Base-by-base conservation (phyloP, 1,139 yeast species). In the Schwanniomyces etchellsii region DNA sequence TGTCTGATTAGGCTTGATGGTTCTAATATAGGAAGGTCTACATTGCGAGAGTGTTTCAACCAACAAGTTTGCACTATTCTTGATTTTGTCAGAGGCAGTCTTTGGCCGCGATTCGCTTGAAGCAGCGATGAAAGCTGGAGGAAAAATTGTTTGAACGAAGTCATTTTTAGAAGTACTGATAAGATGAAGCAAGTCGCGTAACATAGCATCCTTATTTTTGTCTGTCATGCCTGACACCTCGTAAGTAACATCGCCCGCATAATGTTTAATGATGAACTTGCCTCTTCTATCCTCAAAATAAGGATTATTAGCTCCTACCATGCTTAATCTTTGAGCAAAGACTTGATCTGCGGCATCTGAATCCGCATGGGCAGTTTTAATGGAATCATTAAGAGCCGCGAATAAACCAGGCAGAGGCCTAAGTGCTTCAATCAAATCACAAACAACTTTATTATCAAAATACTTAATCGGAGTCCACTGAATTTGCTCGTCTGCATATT, bases 311-410 rank as follows among this genome's bases (percentile, higher is more conserved):
- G 89, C 68, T 14, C 73, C 73, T 35, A 93, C 84, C 77, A 86
- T 70, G 42, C 88, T 84, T 47, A 91, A 70, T 59, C 97, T 74
- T 66, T 88, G 96, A 21, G 93, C 84, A 58, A 93, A 93, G 2
- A 94, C 86, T 60, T 88, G 96, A 57, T 93, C 99, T 0, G 98
- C 97, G 9, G 98, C 98, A 35, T 69, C 74, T 1, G 96, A 83
- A 53, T 93, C 98, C 3, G 99, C 99, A 56, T 93, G 98, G 0
- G 98, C 98, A 12, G 97, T 93, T 29, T 96, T 96, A 52, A 89
- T 81, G 0, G 97, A 91, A 62, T 93, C 99, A 57, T 91, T 91
- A 58, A 93, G 71, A 2, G 96, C 96, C 2, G 98, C 94, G 62
- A 93, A 89, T 30, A 93, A 73, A 38, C 99, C 99, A 0, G 97